Evolutionary conservation across 2,329 filamentous ascomycete species (phyloP).

Genomic region (Alternaria atra): DNA sequence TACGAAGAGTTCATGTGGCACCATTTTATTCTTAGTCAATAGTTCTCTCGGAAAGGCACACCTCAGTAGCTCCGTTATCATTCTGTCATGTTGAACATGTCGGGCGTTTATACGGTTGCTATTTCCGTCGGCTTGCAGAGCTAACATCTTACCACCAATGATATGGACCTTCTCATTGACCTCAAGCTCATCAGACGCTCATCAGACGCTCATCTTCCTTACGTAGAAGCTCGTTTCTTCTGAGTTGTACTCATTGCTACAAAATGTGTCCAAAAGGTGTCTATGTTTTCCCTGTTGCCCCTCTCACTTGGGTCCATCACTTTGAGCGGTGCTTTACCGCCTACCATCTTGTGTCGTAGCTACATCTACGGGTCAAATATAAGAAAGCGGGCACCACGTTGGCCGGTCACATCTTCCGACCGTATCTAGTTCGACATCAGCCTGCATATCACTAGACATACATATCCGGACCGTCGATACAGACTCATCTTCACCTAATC

Average conservation of each 20-base stretch:
- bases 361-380: neutral
- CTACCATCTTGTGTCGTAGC: neutral
- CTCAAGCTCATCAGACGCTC: too few relatives aligned
- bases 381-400: neutral
- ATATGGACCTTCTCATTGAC: too few relatives aligned
- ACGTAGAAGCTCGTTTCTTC: too few relatives aligned
- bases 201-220: too few relatives aligned
- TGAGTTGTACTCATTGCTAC: too few relatives aligned
- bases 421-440: neutral
- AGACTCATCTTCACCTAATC: conserved; percentile 9
- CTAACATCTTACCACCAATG: too few relatives aligned
- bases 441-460: neutral
- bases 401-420: neutral
- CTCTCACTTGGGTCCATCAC: neutral
- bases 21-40: neutral
- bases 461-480: neutral
- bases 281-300: neutral
- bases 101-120: neutral
- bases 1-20: neutral
- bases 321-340: neutral
- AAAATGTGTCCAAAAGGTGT: neutral
- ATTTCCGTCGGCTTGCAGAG: neutral
- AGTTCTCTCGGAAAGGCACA: neutral
- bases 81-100: neutral
- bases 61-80: too few relatives aligned